Percentiles rank a stretch among this genome's conserved stretches.
Evolutionary conservation across 176 grass and related monocot genomes (phyloP).

Genomic region (Coix lacrymajobi): DNA sequence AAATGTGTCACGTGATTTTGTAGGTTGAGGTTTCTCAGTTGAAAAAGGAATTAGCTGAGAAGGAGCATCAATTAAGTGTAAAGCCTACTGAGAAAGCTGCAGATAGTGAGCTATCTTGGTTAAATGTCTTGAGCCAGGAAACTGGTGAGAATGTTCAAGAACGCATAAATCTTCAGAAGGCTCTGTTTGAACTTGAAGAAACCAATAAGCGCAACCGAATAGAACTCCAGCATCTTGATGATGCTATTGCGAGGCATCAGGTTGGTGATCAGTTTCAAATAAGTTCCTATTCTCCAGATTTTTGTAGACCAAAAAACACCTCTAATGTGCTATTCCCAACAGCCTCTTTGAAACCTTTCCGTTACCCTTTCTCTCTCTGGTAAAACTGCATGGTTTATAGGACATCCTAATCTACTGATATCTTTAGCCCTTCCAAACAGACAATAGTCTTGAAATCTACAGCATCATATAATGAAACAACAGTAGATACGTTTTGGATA

Average conservation of each 20-base stretch:
- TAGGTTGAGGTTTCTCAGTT: conserved; percentile 85
- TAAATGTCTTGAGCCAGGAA: conserved; percentile 94
- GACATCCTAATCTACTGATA: neutral
- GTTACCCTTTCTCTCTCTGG: neutral
- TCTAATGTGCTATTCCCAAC: neutral
- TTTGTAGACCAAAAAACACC: neutral
- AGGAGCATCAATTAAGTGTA: conserved; percentile 83
- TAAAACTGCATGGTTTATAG: neutral
- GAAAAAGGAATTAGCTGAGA: conserved; percentile 87
- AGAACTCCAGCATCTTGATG: conserved; percentile 92
- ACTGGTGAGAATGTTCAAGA: conserved; percentile 97
- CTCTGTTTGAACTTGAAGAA: conserved; percentile 97
- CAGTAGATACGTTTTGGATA: neutral
- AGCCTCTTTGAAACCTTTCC: neutral
- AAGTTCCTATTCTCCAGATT: neutral
- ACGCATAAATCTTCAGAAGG: conserved; percentile 97
- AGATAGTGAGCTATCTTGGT: conserved; percentile 79
- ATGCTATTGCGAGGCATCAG: conserved; percentile 74
- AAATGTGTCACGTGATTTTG: conserved; percentile 25
- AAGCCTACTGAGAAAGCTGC: conserved; percentile 81
- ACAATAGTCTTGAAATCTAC: neutral
- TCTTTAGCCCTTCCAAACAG: neutral
- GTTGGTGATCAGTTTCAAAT: conserved; percentile 35
- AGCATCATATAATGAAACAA: neutral
- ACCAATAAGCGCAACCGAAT: conserved; percentile 85